Conservation (phyloP, 2,329 filamentous ascomycete species). For the Xylariaceae sp. region DNA sequence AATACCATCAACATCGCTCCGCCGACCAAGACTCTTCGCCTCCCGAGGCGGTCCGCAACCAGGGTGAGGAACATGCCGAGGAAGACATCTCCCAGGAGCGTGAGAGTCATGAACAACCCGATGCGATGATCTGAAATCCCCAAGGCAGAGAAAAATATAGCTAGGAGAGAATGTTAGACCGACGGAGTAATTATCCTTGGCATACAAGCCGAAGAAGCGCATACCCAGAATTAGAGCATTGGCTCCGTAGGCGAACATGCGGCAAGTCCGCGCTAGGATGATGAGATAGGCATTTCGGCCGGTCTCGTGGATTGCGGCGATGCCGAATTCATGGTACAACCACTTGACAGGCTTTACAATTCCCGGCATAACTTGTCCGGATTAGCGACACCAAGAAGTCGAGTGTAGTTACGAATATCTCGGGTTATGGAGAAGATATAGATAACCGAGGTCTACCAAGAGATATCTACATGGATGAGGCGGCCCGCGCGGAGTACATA, state of each 20-base stretch:
- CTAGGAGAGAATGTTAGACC: slow-evolving; percentile 16
- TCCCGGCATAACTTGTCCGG: slow-evolving; percentile 25
- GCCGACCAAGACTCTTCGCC: slow-evolving; percentile 54
- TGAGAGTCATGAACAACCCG: slow-evolving; percentile 67
- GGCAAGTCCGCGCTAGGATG: slow-evolving; percentile 54
- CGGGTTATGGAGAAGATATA: neutral
- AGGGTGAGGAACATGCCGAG: slow-evolving; percentile 61
- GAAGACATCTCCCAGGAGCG: slow-evolving; percentile 61
- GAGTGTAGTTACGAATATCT: neutral
- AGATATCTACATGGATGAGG: neutral
- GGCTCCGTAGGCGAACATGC: slow-evolving; percentile 67
- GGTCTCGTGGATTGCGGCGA: slow-evolving; percentile 48
- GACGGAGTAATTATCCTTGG: neutral
- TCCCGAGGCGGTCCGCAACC: slow-evolving; percentile 60
- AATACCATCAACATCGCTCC: slow-evolving; percentile 60
- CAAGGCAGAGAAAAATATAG: slow-evolving; percentile 61
- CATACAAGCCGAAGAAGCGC: neutral
- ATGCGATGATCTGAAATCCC: slow-evolving; percentile 60
- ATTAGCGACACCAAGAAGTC: neutral
- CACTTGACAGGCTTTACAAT: slow-evolving; percentile 29
- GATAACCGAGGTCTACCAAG: neutral
- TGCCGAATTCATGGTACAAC: slow-evolving; percentile 51
- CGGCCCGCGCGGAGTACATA: slow-evolving; percentile 1
- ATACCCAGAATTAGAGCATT: slow-evolving; percentile 59
- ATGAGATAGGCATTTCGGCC: slow-evolving; percentile 56